Evolutionary conservation across 257 asterid species (phyloP).

Genomic region (Nicotiana obtusifolia): DNA sequence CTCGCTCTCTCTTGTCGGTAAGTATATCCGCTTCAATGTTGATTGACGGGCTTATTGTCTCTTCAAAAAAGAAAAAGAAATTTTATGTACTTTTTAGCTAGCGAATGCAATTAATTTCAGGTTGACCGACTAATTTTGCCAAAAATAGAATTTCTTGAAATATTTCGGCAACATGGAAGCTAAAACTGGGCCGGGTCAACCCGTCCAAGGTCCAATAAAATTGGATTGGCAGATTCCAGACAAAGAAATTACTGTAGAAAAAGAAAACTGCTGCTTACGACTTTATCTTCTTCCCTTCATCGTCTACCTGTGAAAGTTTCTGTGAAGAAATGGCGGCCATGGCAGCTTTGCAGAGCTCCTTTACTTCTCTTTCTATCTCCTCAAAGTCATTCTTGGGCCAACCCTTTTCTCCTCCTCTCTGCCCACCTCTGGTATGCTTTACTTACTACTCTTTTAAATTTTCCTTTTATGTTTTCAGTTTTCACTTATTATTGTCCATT

Average conservation of each 20-base stretch:
- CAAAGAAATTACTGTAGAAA: no score
- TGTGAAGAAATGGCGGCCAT: constrained; percentile 16
- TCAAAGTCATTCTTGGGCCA: constrained; percentile 68
- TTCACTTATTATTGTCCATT: neutral
- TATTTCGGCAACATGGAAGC: no score
- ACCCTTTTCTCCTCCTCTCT: constrained; percentile 44
- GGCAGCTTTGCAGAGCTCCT: constrained; percentile 74
- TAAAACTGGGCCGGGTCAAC: neutral
- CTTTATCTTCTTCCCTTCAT: neutral
- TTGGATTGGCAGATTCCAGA: no score
- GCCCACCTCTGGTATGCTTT: constrained; percentile 38
- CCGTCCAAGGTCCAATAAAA: neutral
- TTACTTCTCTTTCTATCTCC: constrained; percentile 63
- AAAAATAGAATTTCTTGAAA: no score
- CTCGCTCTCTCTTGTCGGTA: no score
- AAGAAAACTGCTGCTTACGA: neutral
- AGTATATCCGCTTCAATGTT: no score
- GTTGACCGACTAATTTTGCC: no score
- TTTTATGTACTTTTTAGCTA: no score
- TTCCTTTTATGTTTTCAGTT: neutral
- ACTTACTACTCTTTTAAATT: neutral
- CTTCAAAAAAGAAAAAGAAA: no score
- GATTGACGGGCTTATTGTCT: no score
- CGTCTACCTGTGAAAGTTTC: neutral
- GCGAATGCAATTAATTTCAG: no score